Base-by-base conservation (phyloP, 192 early-diverging fungal species). In the Glomus cerebriforme region DNA sequence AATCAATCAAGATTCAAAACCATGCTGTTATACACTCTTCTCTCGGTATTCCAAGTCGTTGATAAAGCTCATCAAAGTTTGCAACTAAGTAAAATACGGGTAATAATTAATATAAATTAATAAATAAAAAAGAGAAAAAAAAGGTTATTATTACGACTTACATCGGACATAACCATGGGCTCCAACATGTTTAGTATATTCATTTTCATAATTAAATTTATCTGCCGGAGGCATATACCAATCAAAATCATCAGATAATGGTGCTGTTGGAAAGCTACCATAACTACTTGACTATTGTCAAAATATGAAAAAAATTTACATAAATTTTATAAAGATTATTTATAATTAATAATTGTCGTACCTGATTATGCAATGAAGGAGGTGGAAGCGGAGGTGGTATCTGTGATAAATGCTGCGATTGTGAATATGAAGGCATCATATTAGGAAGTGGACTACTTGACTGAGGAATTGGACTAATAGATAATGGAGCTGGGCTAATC, bases 191-290 rank as follows among this genome's bases (percentile, higher is more conserved):
- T 87, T 88, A 43, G 80, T 79, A 74, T 89, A 92, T 22, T 86
- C 86, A 31, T 82, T 82, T 69, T 90, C 90, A 76, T 91, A 92
- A 49, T 85, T 88, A 29, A 82, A 76, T 59, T 86, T 84, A 63
- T 88, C 89, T 12, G 86, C 82, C 2, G 91, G 82, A 43, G 88
- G 84, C 73, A 92, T 92, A 70, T 88, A 88, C 91, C 91, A 92
- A 49, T 88, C 85, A 83, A 92, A 92, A 24, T 91, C 86, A 45
- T 85, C 86, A 1, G 86, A 81, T 2, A 85, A 78, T 12, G 74
- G 54, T 22, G 79, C 79, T 22, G 71, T 32, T 3, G 75, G 70
- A 47, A 74, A 77, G 24, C 31, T 35, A 78, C 79, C 47, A 34
- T 43, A 75, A 34, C 59, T 78, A 13, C 45, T 34, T 45, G 54